Conservation (phyloP, 2,329 filamentous ascomycete genomes). For the Knufia fluminis region DNA sequence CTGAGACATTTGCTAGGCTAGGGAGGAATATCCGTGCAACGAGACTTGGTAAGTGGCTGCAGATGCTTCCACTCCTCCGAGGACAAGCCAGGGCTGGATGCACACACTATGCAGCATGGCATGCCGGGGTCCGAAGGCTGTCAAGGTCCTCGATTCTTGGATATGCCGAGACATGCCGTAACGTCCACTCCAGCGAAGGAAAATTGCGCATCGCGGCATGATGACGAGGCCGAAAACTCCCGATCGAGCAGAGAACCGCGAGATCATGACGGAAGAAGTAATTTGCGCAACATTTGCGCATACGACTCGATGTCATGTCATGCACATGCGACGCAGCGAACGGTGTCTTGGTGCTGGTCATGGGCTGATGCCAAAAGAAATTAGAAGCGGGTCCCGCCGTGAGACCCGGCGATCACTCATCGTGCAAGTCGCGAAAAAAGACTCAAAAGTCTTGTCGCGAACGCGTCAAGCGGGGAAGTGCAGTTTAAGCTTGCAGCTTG, state of each 20-base stretch:
- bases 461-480: slow-evolving; percentile 8
- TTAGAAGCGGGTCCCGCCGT: slow-evolving; percentile 1
- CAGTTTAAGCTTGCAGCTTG: slow-evolving; percentile 5
- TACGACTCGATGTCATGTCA: not conserved
- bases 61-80: slow-evolving; percentile 1
- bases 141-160: slow-evolving; percentile 6
- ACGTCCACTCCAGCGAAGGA: not conserved
- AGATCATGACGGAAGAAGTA: not conserved
- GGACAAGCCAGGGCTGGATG: not conserved
- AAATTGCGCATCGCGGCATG: not conserved
- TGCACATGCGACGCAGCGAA: not conserved
- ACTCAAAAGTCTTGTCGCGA: not conserved
- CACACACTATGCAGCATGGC: not conserved
- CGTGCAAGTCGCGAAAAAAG: slow-evolving; percentile 1
- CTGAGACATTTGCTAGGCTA: slow-evolving; percentile 8
- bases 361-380: slow-evolving; percentile 5
- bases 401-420: too few species aligned
- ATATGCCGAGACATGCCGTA: slow-evolving; percentile 5
- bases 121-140: not conserved
- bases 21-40: not conserved
- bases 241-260: not conserved
- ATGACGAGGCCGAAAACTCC: slow-evolving; percentile 2
- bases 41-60: slow-evolving; percentile 4
- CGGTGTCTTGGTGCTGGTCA: slow-evolving; percentile 1
- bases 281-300: not conserved